These are phyloP conservation scores for Lenzites betulinus DNA, from an alignment of 768 basidiomycete genomes.

Conservation along the genomic window DNA sequence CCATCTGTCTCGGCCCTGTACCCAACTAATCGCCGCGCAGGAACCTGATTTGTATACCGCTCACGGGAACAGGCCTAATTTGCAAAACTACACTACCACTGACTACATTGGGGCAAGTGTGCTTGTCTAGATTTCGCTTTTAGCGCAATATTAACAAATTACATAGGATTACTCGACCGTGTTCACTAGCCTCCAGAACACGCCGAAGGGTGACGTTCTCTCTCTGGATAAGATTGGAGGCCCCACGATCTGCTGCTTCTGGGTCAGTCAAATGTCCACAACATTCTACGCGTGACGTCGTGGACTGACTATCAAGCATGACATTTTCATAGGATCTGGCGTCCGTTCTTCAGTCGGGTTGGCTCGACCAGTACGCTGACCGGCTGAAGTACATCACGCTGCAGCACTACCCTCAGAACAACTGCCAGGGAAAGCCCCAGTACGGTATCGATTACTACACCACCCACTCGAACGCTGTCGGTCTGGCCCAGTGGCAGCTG, in stretches of 20 bases:
- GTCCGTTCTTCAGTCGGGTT: conserved; percentile 44
- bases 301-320: neutral
- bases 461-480: conserved; percentile 47
- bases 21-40: conserved; percentile 27
- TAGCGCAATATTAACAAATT: too few species aligned
- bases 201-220: conserved; percentile 42
- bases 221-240: conserved; percentile 45
- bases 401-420: conserved; percentile 57
- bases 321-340: conserved; percentile 40
- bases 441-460: conserved; percentile 46
- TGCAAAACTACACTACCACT: conserved; percentile 48
- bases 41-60: conserved; percentile 62
- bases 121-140: neutral
- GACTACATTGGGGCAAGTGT: conserved; percentile 47
- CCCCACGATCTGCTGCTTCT: conserved; percentile 53
- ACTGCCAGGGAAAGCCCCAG: conserved; percentile 36
- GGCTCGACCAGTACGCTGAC: conserved; percentile 38
- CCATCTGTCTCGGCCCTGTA: neutral
- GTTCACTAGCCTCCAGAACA: conserved; percentile 37
- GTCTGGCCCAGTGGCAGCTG: conserved; percentile 46
- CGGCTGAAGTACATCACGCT: conserved; percentile 51
- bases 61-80: conserved; percentile 43
- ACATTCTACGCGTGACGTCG: neutral
- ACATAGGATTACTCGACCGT: conserved; percentile 45
- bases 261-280: conserved; percentile 39